These are phyloP conservation scores for Abrus pulchellus DNA, from an alignment of 306 rosid genomes.

Conservation along the genomic window DNA sequence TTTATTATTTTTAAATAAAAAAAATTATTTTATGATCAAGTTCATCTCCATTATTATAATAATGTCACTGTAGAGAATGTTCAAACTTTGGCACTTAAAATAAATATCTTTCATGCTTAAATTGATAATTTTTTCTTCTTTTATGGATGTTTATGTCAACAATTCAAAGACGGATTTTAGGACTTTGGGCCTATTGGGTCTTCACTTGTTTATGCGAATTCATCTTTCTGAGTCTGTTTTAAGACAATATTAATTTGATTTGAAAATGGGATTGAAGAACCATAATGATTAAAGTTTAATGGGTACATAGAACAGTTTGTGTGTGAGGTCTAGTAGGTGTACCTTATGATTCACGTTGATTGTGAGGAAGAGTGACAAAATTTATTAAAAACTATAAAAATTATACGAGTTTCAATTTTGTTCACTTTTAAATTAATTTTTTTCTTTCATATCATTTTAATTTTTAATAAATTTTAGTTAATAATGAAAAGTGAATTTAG, in stretches of 20 bases:
- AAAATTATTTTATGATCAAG: too few relatives aligned
- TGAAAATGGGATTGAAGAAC: background rate
- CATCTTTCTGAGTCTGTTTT: background rate
- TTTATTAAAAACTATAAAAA: too few relatives aligned
- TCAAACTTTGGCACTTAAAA: background rate
- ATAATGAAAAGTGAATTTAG: too few relatives aligned
- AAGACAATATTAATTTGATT: background rate
- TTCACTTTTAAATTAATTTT: too few relatives aligned
- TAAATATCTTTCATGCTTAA: background rate
- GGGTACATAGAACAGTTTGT: background rate
- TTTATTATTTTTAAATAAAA: too few relatives aligned
- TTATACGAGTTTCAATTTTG: too few relatives aligned
- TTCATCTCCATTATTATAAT: too few relatives aligned
- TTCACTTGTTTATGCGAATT: background rate
- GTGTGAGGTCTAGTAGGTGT: background rate
- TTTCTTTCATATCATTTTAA: too few relatives aligned
- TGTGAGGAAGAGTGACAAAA: background rate
- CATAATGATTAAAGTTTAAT: conserved; percentile 11
- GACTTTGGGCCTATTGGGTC: background rate
- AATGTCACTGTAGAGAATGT: too few relatives aligned
- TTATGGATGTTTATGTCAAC: background rate
- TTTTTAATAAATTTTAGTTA: too few relatives aligned
- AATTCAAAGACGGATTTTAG: background rate
- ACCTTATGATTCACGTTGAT: background rate
- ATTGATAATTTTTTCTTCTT: background rate